Conservation (phyloP, 352 stramenopile genomes). For the Globisporangium alternatum region DNA sequence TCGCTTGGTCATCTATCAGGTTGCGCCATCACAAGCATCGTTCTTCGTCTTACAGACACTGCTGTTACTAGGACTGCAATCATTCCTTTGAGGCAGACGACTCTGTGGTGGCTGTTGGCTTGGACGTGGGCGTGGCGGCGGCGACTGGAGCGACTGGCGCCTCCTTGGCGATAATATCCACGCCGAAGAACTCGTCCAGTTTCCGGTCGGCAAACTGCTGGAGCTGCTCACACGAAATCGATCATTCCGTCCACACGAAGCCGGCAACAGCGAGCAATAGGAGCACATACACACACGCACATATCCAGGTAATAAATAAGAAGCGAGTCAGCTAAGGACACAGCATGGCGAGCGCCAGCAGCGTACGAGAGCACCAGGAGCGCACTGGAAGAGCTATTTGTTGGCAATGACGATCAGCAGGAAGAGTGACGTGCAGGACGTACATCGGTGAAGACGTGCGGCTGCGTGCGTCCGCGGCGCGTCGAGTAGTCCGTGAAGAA, state of each 20-base stretch:
- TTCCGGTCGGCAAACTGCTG: constrained; percentile 80
- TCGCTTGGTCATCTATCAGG: neutral
- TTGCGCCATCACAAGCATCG: neutral
- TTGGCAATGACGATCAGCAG: neutral
- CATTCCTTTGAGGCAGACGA: constrained; percentile 3
- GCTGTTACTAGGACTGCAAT: neutral
- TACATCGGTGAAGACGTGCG: constrained; percentile 81
- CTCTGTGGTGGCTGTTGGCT: neutral
- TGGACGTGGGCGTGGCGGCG: neutral
- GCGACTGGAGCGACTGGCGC: neutral
- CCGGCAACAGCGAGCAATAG: neutral
- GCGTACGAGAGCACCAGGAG: neutral
- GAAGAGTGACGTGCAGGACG: constrained; percentile 1
- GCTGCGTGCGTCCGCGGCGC: constrained; percentile 44
- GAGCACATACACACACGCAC: neutral
- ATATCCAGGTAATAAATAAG: neutral
- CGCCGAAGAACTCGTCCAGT: constrained; percentile 86
- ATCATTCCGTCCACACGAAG: neutral
- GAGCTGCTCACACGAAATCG: constrained; percentile 26
- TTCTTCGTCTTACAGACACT: neutral
- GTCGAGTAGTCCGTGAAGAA: constrained; percentile 82
- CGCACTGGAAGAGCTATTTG: neutral
- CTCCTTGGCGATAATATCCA: constrained; percentile 51
- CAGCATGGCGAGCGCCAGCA: neutral
- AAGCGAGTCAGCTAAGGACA: neutral